Evolutionary conservation across 805 yeast genomes (phyloP).

Genomic region (Clavispora phyllophila): DNA sequence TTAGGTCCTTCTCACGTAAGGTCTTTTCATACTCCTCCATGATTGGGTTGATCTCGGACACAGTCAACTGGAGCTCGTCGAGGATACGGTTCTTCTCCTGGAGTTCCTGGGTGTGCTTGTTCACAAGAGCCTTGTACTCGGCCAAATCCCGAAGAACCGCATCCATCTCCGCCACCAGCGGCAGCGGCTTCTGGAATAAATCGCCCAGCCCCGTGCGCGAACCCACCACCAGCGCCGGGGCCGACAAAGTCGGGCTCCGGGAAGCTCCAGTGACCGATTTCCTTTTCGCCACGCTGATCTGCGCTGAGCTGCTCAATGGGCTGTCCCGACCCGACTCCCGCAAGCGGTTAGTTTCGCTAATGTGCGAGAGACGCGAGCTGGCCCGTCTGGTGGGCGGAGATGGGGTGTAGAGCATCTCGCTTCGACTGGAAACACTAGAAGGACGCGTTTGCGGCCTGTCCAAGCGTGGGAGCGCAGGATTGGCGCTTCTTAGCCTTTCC

Average conservation of each 20-base stretch:
- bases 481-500: constrained; percentile 35
- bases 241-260: neutral
- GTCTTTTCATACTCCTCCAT: constrained; percentile 44
- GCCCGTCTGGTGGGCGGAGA: constrained; percentile 5
- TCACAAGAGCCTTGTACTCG: constrained; percentile 4
- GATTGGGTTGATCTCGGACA: constrained; percentile 45
- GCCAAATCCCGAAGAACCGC: constrained; percentile 1
- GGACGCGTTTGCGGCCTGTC: constrained; percentile 4
- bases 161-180: neutral
- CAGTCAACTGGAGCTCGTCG: constrained; percentile 43
- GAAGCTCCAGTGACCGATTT: neutral
- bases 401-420: constrained; percentile 10
- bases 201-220: neutral
- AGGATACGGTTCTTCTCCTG: constrained; percentile 42
- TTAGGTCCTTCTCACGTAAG: constrained; percentile 40
- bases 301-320: neutral
- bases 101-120: constrained; percentile 21
- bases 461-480: constrained; percentile 22
- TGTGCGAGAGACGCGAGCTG: neutral
- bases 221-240: neutral
- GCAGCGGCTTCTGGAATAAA: neutral
- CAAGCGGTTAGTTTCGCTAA: neutral
- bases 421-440: constrained; percentile 1
- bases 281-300: neutral
- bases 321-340: neutral